Evolutionary conservation across 768 basidiomycete species (phyloP), one percentile per base, ranked within the genome.

Genomic region (Pisolithus marmoratus): DNA sequence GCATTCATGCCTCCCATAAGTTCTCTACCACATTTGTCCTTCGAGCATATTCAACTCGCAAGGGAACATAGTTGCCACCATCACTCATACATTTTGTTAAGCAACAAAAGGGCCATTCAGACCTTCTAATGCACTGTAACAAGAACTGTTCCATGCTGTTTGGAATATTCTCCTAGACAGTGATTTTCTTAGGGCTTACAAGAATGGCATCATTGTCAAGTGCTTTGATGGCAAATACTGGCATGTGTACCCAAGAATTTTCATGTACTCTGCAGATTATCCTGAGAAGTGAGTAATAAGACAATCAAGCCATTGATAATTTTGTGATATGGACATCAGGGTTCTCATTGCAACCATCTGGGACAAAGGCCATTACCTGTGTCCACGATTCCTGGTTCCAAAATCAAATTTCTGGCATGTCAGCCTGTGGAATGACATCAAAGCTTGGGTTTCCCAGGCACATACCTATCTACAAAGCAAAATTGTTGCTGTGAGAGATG

Each of bases 1-100:
- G 75, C 72, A 12, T 77, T 76, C 58, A 67, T 79, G 19, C 74
- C 74, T 0, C 60, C 63, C 8, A 73, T 76, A 52, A 51, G 49
- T 15, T 34, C 4, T 9, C 8, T 29, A 29, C 29, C 31, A 34
- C 12, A 12, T 29, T 29, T 29, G 8, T 11, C 31, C 31, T 15
- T 14, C 14, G 4, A 19, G 9, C 12, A 15, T 15, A 14, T 2
- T 15, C 15, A 17, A 15, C n/a, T 50, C 24, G 4, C 11, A 24
- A 11, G 8, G 8, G n/a, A 12, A 8, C 29, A 19, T 34, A 50
- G 49, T 22, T 50, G 8, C 49, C 49, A 19, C 14, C 40, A 8
- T 24, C 17, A 9, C 27, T 50, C 23, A 37, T 14, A 8, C 17
- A 8, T 9, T 29, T 50, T n/a, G 15, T 43, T 27, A 26, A 34